These are phyloP conservation scores for Aspergillus bridgeri DNA, from an alignment of 495 filamentous ascomycete species.

Conservation along the genomic window DNA sequence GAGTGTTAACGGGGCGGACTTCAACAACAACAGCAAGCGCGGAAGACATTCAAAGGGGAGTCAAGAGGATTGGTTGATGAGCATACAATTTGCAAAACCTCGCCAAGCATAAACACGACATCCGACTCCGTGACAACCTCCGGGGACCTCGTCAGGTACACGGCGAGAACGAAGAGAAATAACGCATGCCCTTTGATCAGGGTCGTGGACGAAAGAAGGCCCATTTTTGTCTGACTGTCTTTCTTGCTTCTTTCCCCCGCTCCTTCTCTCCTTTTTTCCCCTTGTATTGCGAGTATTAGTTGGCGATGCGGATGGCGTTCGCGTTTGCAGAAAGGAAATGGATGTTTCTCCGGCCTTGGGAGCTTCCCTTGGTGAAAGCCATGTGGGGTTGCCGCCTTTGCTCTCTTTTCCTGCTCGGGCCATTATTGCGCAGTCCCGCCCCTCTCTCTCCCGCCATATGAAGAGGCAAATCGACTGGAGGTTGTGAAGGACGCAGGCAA, in stretches of 20 bases:
- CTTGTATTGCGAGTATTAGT: neutral
- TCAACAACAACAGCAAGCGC: neutral
- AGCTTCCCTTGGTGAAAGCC: neutral
- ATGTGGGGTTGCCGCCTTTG: neutral
- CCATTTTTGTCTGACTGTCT: conserved; percentile 56
- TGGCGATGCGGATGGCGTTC: neutral
- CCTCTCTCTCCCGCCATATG: neutral
- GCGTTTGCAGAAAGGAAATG: neutral
- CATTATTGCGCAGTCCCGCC: too few relatives aligned
- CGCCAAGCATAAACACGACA: conserved; percentile 77
- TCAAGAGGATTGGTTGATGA: neutral
- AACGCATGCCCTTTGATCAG: conserved; percentile 76
- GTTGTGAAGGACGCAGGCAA: neutral
- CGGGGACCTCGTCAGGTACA: conserved; percentile 75
- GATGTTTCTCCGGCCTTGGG: too few relatives aligned
- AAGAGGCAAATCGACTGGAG: neutral
- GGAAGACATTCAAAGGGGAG: neutral
- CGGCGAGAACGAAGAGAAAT: conserved; percentile 76
- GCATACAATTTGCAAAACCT: conserved; percentile 72
- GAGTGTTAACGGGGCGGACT: too few relatives aligned
- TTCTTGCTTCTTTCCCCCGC: neutral
- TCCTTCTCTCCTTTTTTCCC: neutral
- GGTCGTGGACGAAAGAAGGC: conserved; percentile 68
- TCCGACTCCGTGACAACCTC: conserved; percentile 69
- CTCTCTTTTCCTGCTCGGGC: neutral